Evolutionary conservation across 331 rosid genomes (phyloP).

Genomic region (Dryas integrifolia): DNA sequence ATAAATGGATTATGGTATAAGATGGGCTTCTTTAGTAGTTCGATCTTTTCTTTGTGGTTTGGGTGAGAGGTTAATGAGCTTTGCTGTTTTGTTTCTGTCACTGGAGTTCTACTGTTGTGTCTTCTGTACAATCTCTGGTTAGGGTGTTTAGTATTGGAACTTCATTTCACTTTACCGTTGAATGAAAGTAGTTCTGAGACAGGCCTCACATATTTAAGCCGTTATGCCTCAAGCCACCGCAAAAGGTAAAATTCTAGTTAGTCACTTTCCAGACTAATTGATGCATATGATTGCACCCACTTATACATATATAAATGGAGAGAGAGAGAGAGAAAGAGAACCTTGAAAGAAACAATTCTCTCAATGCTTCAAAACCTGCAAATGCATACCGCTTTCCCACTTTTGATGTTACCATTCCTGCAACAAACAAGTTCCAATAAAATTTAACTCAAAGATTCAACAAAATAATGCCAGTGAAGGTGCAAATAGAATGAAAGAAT

Average conservation of each 20-base stretch:
- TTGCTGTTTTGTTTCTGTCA: not conserved
- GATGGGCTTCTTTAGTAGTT: not conserved
- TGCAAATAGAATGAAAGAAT: not conserved
- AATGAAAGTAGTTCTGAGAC: not conserved
- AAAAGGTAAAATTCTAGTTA: no score
- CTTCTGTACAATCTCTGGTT: not conserved
- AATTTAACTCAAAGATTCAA: slow-evolving; percentile 7
- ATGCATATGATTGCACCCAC: not conserved
- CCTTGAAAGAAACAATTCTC: slow-evolving; percentile 83
- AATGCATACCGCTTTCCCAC: slow-evolving; percentile 96
- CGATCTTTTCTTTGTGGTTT: not conserved
- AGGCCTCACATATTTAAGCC: not conserved
- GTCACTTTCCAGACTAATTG: no score
- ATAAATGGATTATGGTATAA: not conserved
- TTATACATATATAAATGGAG: not conserved
- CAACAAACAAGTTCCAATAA: slow-evolving; percentile 16
- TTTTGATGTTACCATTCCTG: slow-evolving; percentile 97
- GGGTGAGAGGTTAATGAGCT: not conserved
- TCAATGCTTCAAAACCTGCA: slow-evolving; percentile 85
- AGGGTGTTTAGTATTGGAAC: not conserved
- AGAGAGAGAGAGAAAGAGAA: slow-evolving; percentile 20
- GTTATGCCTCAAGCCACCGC: no score
- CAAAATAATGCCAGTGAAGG: not conserved
- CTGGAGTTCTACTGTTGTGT: not conserved
- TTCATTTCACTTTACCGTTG: not conserved